Evolutionary conservation across 1,284 basidiomycete species (phyloP).

Genomic region (Cutaneotrichosporon sp.): DNA sequence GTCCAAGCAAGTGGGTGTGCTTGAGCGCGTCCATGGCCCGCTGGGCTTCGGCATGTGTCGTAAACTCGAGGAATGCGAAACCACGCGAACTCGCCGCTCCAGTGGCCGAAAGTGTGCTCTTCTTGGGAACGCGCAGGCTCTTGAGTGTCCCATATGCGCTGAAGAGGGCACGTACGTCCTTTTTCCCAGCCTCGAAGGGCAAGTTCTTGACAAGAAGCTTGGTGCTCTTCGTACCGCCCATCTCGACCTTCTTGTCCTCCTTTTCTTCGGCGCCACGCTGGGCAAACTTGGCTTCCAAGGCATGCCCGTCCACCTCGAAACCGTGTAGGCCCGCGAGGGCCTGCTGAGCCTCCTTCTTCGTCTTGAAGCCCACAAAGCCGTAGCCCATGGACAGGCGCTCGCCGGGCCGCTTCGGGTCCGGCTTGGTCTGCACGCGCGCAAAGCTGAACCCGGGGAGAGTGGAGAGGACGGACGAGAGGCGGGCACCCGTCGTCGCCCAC

Average conservation of each 20-base stretch:
- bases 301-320: slow-evolving; percentile 82
- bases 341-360: slow-evolving; percentile 67
- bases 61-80: slow-evolving; percentile 94
- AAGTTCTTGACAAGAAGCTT: slow-evolving; percentile 97
- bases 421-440: slow-evolving; percentile 87
- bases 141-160: slow-evolving; percentile 87
- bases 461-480: slow-evolving; percentile 70
- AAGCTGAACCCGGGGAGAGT: slow-evolving; percentile 79
- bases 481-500: slow-evolving; percentile 80
- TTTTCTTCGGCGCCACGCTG: slow-evolving; percentile 66
- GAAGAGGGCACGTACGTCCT: slow-evolving; percentile 85
- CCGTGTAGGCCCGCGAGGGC: slow-evolving; percentile 79
- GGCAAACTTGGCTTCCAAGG: slow-evolving; percentile 80
- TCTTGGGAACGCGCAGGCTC: slow-evolving; percentile 82
- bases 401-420: slow-evolving; percentile 70
- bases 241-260: slow-evolving; percentile 35
- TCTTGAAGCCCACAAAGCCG: slow-evolving; percentile 90
- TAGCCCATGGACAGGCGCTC: slow-evolving; percentile 85
- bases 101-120: slow-evolving; percentile 71
- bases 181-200: slow-evolving; percentile 93
- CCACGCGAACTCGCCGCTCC: slow-evolving; percentile 61
- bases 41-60: slow-evolving; percentile 79
- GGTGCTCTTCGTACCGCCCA: slow-evolving; percentile 60
- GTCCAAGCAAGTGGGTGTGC: slow-evolving; percentile 92
- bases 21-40: slow-evolving; percentile 77